Base-by-base conservation (phyloP, 2,329 filamentous ascomycete species). In the Colletotrichum spaethianum region DNA sequence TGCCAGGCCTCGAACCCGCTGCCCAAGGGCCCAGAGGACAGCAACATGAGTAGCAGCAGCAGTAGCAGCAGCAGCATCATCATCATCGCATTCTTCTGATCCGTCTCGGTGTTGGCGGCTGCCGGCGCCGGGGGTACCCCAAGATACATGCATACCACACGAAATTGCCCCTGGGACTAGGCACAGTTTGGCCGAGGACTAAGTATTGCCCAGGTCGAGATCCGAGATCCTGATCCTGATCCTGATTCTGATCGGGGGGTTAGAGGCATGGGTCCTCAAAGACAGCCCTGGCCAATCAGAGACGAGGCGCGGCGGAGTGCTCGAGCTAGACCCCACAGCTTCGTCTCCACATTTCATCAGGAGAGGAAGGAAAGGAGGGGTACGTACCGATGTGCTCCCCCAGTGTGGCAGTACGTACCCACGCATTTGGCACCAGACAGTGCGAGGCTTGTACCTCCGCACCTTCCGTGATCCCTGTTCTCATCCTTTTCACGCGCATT, bases 191-290 rank as follows among this genome's bases (percentile, higher is more conserved):
- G 56, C 70, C 48, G 61, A 66, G 40, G 18, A 23, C 9, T 26
- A 71, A 23, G 70, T 73, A 66, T 40, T 56, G 12, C 38, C 18
- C 40, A 65, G 42, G 70, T 73, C 62, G 20, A 61, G 67, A 73
- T 73, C 61, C 67, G 40, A 73, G 66, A 72, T 72, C 65, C 65
- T 72, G 69, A 64, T 72, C 55, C 63, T 70, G 42, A 42, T 68
- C 20, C 63, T 70, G 63, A 64, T 68, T 36, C 50, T 67, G 56
- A 71, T 71, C 63, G 57, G 38, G 64, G 69, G 57, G 11, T 3
- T 3, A 56, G 42, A 23, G 33, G 18, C 0, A 40, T 59, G 59
- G 52, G 7, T 28, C 59, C 48, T 36, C 26, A 40, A 20, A 14
- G 26, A 28, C 9, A 4, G 16, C 7, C 20, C 5, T 55, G 31